Percentiles rank a stretch among this genome's conserved stretches.
Evolutionary conservation across 441 rosid genomes (phyloP).

Genomic region (Euphorbia schlechtendalii): DNA sequence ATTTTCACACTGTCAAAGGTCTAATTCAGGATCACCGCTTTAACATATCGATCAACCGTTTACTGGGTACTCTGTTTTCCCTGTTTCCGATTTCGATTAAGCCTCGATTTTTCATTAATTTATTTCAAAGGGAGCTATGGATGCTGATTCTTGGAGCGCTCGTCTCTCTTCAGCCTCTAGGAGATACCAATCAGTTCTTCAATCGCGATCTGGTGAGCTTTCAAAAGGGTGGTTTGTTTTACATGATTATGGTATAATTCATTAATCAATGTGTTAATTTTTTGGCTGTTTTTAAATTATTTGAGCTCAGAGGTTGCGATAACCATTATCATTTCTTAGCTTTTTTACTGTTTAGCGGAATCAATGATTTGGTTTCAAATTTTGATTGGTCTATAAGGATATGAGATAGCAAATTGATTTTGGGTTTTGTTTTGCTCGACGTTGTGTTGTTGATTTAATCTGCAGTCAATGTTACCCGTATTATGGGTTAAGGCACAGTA

Average conservation of each 20-base stretch:
- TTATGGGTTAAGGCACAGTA: neutral
- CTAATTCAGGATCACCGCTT: constrained; percentile 10
- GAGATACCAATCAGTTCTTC: constrained; percentile 69
- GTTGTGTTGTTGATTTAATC: neutral
- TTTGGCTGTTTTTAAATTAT: neutral
- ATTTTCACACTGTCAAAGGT: neutral
- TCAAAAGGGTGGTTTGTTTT: neutral
- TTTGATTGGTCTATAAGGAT: constrained; percentile 9
- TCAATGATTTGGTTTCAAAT: neutral
- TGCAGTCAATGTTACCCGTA: neutral
- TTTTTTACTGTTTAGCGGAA: neutral
- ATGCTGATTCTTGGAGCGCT: constrained; percentile 83
- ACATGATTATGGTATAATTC: constrained; percentile 7
- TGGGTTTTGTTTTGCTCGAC: constrained; percentile 1
- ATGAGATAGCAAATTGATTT: neutral
- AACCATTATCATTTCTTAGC: constrained; percentile 6
- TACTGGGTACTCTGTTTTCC: constrained; percentile 2
- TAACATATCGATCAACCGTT: constrained; percentile 3
- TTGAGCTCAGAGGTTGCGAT: constrained; percentile 10
- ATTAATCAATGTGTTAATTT: neutral
- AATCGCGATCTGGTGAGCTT: constrained; percentile 70
- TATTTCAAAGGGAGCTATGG: constrained; percentile 43
- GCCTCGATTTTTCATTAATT: neutral
- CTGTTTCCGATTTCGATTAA: neutral
- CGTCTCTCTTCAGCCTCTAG: constrained; percentile 76